Evolutionary conservation across 1,284 basidiomycete species (phyloP).

Genomic region (Papiliotrema flavescens): DNA sequence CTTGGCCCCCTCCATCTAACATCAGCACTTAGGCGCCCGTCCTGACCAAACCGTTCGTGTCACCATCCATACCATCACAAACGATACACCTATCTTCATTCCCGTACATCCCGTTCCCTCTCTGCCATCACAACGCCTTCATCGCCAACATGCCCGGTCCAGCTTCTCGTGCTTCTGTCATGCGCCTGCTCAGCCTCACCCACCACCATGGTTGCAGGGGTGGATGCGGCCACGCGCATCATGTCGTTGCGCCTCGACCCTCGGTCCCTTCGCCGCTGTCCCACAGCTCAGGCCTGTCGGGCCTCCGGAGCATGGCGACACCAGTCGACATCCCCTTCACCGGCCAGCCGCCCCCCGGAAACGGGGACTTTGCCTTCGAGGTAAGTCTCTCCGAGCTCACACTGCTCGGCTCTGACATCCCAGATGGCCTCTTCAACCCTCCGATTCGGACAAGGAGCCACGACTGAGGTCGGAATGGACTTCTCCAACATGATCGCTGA

Average conservation of each 20-base stretch:
- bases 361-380: conserved; percentile 96
- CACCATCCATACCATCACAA: too few relatives aligned
- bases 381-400: conserved; percentile 49
- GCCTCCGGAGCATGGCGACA: conserved; percentile 60
- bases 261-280: conserved; percentile 1
- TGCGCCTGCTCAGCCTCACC: conserved; percentile 38
- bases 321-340: conserved; percentile 62
- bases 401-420: not conserved
- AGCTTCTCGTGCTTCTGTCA: conserved; percentile 35
- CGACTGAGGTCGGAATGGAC: conserved; percentile 71
- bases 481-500: conserved; percentile 33
- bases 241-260: conserved; percentile 8
- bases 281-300: not conserved
- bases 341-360: conserved; percentile 39
- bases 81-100: too few relatives aligned
- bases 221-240: conserved; percentile 35
- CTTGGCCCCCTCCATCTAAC: too few relatives aligned
- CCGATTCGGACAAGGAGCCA: conserved; percentile 83
- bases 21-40: too few relatives aligned
- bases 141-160: conserved; percentile 31
- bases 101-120: too few relatives aligned
- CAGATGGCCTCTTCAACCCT: conserved; percentile 88
- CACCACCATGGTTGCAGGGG: conserved; percentile 37
- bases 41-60: too few relatives aligned
- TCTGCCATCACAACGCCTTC: too few relatives aligned